These are phyloP conservation scores for Linum trigynum DNA, from an alignment of 345 rosid species.

Conservation along the genomic window DNA sequence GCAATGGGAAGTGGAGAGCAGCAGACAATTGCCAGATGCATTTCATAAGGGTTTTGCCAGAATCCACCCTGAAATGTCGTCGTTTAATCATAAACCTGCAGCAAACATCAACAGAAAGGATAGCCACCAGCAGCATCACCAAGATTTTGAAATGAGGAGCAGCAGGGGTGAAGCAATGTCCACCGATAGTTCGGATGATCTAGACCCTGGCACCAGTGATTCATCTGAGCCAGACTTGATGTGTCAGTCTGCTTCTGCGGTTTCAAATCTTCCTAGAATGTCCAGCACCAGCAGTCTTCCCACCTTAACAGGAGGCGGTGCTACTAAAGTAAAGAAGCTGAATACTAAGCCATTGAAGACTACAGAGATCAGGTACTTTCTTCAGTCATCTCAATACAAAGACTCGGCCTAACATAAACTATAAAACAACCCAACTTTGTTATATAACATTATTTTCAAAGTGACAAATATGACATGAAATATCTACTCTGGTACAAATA, in stretches of 20 bases:
- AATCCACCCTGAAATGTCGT: constrained; percentile 31
- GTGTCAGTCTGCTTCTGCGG: constrained; percentile 25
- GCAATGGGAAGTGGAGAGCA: constrained; percentile 33
- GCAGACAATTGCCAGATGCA: constrained; percentile 28
- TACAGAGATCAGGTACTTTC: constrained; percentile 29
- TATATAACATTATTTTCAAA: not conserved
- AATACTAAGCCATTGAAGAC: constrained; percentile 8
- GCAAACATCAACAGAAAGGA: constrained; percentile 26
- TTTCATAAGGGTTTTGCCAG: constrained; percentile 11
- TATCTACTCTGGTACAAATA: not conserved
- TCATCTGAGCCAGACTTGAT: constrained; percentile 57
- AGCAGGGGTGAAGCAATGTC: constrained; percentile 21
- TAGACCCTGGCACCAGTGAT: constrained; percentile 25
- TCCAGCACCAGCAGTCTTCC: constrained; percentile 23
- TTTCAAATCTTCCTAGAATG: constrained; percentile 34
- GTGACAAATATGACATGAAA: too few relatives aligned
- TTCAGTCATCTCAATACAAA: not conserved
- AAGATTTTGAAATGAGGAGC: constrained; percentile 40
- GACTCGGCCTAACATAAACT: too few relatives aligned
- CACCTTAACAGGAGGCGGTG: constrained; percentile 13
- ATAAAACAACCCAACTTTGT: too few relatives aligned
- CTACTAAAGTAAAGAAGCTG: constrained; percentile 24
- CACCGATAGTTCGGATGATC: constrained; percentile 22
- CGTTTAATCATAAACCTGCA: constrained; percentile 6
- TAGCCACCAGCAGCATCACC: constrained; percentile 14